Evolutionary conservation across 2,329 filamentous ascomycete genomes (phyloP).

Genomic region (Sporothrix protearum): DNA sequence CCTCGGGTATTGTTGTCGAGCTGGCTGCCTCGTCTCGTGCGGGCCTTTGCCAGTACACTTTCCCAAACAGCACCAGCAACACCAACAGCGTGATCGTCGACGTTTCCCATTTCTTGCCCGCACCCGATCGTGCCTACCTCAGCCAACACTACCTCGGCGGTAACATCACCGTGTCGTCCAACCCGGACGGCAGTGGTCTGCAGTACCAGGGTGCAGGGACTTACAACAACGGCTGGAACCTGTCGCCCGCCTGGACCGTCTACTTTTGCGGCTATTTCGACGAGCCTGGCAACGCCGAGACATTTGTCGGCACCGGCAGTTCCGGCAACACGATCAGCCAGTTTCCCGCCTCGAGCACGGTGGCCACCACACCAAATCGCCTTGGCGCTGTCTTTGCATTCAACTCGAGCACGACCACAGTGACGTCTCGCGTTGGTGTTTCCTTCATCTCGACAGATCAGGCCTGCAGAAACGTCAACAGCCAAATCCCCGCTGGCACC

Average conservation of each 20-base stretch:
- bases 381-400: slow-evolving; percentile 57
- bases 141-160: slow-evolving; percentile 63
- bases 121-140: slow-evolving; percentile 56
- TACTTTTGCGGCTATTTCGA: slow-evolving; percentile 63
- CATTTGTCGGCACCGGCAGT: slow-evolving; percentile 40
- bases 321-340: slow-evolving; percentile 34
- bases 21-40: slow-evolving; percentile 54
- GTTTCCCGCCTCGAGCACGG: slow-evolving; percentile 34
- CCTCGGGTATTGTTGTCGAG: slow-evolving; percentile 55
- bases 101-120: slow-evolving; percentile 63
- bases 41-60: slow-evolving; percentile 60
- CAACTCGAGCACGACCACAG: slow-evolving; percentile 36
- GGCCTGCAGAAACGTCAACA: slow-evolving; percentile 49
- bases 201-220: slow-evolving; percentile 59
- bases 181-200: slow-evolving; percentile 30
- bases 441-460: slow-evolving; percentile 62
- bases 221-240: slow-evolving; percentile 66
- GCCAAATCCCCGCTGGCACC: slow-evolving; percentile 51
- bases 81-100: slow-evolving; percentile 52
- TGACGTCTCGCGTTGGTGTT: slow-evolving; percentile 61
- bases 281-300: slow-evolving; percentile 16
- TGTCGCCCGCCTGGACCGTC: slow-evolving; percentile 59
- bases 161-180: slow-evolving; percentile 45
- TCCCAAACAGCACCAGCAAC: slow-evolving; percentile 32
- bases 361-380: slow-evolving; percentile 30